Percentiles rank a stretch among this genome's conserved stretches.
Evolutionary conservation across 768 basidiomycete species (phyloP).

Genomic region (Lactarius deliciosus): DNA sequence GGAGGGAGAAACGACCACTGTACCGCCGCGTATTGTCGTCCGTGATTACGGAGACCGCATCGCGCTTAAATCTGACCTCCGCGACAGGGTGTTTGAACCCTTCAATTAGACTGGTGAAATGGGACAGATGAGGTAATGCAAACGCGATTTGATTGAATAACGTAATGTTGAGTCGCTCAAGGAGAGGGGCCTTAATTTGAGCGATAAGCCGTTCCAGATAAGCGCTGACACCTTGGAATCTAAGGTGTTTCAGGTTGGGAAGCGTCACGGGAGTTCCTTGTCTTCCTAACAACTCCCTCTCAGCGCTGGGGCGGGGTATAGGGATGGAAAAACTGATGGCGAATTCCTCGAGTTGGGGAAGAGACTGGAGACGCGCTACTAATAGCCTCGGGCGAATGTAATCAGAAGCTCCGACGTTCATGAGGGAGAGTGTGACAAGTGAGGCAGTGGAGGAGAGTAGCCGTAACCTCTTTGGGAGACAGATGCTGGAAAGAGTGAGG

Average conservation of each 20-base stretch:
- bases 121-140: not conserved
- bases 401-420: not conserved
- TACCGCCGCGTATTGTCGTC: no score
- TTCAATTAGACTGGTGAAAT: not conserved
- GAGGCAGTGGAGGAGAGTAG: not conserved
- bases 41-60: not conserved
- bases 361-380: not conserved
- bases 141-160: not conserved
- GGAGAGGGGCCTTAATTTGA: not conserved
- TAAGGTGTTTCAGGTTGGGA: not conserved
- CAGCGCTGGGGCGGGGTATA: not conserved
- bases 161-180: not conserved
- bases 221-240: not conserved
- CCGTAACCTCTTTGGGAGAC: not conserved
- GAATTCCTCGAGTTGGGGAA: slow-evolving; percentile 7
- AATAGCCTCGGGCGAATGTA: not conserved
- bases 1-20: not conserved
- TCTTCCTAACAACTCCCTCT: not conserved
- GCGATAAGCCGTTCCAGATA: not conserved
- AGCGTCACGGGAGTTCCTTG: not conserved
- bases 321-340: slow-evolving; percentile 10
- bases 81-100: not conserved
- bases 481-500: no score
- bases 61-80: not conserved
- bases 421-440: not conserved